A percentile compares a stretch with the other conserved stretches of the same genome.
Evolutionary conservation across 306 rosid genomes (phyloP).

Genomic region (Astragalus membranaceus): DNA sequence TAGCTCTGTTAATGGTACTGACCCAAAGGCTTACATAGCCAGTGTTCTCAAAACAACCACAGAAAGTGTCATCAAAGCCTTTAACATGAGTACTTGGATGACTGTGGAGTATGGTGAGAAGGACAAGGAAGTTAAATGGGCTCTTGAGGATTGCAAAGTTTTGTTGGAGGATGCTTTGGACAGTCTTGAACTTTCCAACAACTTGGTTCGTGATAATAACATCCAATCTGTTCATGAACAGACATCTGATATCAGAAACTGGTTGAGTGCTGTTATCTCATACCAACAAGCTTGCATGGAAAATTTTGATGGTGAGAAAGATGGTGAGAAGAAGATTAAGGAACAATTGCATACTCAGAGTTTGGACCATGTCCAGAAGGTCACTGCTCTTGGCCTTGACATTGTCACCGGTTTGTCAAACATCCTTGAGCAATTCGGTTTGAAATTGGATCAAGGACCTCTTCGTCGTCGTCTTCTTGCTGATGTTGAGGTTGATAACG

Average conservation of each 20-base stretch:
- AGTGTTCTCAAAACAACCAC: constrained; percentile 34
- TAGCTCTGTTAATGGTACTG: not conserved
- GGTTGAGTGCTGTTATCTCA: constrained; percentile 57
- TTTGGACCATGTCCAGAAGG: constrained; percentile 10
- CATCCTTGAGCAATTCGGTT: constrained; percentile 20
- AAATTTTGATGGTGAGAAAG: constrained; percentile 21
- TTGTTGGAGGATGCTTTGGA: constrained; percentile 36
- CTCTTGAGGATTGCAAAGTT: constrained; percentile 56
- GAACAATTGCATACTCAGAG: not conserved
- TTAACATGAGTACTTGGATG: constrained; percentile 44
- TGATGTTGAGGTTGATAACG: not conserved
- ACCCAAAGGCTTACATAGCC: constrained; percentile 38
- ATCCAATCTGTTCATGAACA: constrained; percentile 19
- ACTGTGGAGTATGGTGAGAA: not conserved
- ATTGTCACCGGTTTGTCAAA: constrained; percentile 25
- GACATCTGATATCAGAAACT: constrained; percentile 39
- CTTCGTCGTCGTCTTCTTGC: constrained; percentile 43
- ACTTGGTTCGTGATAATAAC: constrained; percentile 19
- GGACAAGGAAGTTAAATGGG: constrained; percentile 29
- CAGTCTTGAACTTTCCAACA: constrained; percentile 26
- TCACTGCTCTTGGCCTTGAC: constrained; percentile 52
- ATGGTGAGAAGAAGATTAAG: constrained; percentile 19
- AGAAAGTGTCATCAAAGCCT: constrained; percentile 33
- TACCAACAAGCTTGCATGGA: constrained; percentile 49
- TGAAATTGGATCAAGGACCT: constrained; percentile 37